phyloP scores from a whole-genome alignment of 2,329 filamentous ascomycete genomes.

The Hypoxylon sp. region DNA sequence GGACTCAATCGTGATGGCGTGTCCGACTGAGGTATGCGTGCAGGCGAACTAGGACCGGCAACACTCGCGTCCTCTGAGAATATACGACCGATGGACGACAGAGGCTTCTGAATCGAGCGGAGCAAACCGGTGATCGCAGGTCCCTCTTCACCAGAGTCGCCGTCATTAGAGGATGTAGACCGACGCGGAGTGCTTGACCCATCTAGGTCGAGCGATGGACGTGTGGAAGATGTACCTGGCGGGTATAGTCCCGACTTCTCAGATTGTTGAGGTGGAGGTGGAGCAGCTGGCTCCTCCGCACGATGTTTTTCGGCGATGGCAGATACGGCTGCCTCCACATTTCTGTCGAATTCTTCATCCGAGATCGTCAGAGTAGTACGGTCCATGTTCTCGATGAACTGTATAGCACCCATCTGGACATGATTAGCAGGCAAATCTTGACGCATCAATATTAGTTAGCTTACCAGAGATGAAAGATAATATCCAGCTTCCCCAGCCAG shows the following conservation, averaged over 20 bases:
- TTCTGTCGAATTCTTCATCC: slow-evolving; percentile 94
- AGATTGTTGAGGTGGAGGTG: slow-evolving; percentile 57
- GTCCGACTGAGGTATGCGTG: slow-evolving; percentile 53
- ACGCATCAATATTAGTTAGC: slow-evolving; percentile 41
- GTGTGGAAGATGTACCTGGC: slow-evolving; percentile 61
- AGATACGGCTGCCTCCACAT: slow-evolving; percentile 96
- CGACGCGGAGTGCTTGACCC: slow-evolving; percentile 60
- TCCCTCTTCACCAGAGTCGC: slow-evolving; percentile 73
- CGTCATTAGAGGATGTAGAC: slow-evolving; percentile 66
- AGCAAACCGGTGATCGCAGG: slow-evolving; percentile 87
- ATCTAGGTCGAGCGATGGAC: slow-evolving; percentile 59
- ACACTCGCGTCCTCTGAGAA: slow-evolving; percentile 78
- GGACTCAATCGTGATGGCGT: slow-evolving; percentile 52
- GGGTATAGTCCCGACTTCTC: slow-evolving; percentile 57
- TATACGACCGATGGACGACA: slow-evolving; percentile 93
- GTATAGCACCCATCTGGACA: slow-evolving; percentile 84
- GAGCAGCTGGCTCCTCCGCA: slow-evolving; percentile 60
- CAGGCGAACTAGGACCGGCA: slow-evolving; percentile 56
- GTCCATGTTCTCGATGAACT: slow-evolving; percentile 97
- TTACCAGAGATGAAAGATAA: slow-evolving; percentile 91
- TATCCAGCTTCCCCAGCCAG: slow-evolving; percentile 97
- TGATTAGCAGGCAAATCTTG: slow-evolving; percentile 6
- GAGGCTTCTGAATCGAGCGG: slow-evolving; percentile 88
- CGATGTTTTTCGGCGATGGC: slow-evolving; percentile 93
- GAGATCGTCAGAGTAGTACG: slow-evolving; percentile 92